phyloP scores from a whole-genome alignment of 768 basidiomycete species.

The Mycena polygramma region DNA sequence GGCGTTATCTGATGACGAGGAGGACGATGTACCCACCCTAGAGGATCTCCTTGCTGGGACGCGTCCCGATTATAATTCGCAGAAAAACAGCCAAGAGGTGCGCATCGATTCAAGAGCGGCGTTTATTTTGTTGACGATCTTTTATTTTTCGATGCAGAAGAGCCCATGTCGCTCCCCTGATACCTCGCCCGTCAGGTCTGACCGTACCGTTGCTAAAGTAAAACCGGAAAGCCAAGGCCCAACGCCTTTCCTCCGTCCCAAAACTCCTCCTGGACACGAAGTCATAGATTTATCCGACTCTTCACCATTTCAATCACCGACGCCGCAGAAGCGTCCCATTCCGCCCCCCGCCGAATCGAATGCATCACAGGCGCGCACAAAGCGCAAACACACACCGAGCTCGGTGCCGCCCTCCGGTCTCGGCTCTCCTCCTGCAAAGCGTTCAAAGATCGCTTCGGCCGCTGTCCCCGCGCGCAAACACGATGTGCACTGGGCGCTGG shows the following conservation, averaged over 20 bases:
- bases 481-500: slow-evolving; percentile 44
- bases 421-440: slow-evolving; percentile 18
- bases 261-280: background rate
- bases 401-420: background rate
- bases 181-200: background rate
- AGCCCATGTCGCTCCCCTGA: background rate
- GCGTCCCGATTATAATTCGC: slow-evolving; percentile 4
- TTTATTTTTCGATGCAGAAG: background rate
- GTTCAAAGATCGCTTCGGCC: background rate
- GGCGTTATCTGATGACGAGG: slow-evolving; percentile 18
- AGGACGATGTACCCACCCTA: slow-evolving; percentile 11
- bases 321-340: background rate
- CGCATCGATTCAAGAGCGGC: background rate
- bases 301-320: slow-evolving; percentile 1
- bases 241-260: background rate
- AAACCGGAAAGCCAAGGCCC: background rate
- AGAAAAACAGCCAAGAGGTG: slow-evolving; percentile 11
- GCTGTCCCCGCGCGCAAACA: slow-evolving; percentile 21
- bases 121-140: background rate
- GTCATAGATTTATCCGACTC: slow-evolving; percentile 21
- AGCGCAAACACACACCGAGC: slow-evolving; percentile 14
- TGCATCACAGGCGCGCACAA: background rate
- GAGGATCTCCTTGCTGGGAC: slow-evolving; percentile 19
- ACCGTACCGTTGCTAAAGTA: background rate
- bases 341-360: background rate